Evolutionary conservation across 2,329 filamentous ascomycete species (phyloP), one percentile per base, ranked within the genome.

Genomic region (Endoconidiophora polonica): DNA sequence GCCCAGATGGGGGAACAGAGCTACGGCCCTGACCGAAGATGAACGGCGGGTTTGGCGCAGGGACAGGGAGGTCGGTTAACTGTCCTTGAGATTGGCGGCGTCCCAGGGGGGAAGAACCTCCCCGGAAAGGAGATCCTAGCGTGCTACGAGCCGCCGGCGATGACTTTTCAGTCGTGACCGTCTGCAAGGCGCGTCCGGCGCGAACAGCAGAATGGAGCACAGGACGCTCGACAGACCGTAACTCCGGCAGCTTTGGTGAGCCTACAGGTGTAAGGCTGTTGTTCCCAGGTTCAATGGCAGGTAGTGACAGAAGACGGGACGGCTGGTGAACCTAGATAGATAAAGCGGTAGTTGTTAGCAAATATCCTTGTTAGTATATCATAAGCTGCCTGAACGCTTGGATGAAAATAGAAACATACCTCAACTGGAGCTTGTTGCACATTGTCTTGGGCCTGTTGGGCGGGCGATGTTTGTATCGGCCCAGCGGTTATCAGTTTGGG

Each of bases 121-220:
- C 24, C 16, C 40, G 46, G 55, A 79, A 79, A 0, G 75, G 75
- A 50, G 75, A 78, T 12, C 73, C 67, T 2, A 78, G 61, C 9
- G 70, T 68, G 33, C 66, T 65, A 41, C 72, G 66, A 5, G 61
- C 65, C 46, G 71, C 70, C 1, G 75, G 74, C 0, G 75, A 77
- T 0, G 74, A 72, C 5, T 72, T 71, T 54, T 77, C 74, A 0
- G 74, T 76, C 9, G 75, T 74, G 37, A 78, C 70, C 52, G 68
- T 74, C 57, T 77, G 74, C 12, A 79, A 60, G 26, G 69, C 73
- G 44, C 72, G 66, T 2, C 74, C 74, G 23, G 68, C 74, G 43
- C 74, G 67, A n/a, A 78, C 70, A 36, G 77, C 77, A 1, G 75
- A 73, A 4, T 74, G 77, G 0, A 79, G 62, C 4, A 63, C 65